Conservation (phyloP, 2,329 filamentous ascomycete species). For the Arthroderma sp. region DNA sequence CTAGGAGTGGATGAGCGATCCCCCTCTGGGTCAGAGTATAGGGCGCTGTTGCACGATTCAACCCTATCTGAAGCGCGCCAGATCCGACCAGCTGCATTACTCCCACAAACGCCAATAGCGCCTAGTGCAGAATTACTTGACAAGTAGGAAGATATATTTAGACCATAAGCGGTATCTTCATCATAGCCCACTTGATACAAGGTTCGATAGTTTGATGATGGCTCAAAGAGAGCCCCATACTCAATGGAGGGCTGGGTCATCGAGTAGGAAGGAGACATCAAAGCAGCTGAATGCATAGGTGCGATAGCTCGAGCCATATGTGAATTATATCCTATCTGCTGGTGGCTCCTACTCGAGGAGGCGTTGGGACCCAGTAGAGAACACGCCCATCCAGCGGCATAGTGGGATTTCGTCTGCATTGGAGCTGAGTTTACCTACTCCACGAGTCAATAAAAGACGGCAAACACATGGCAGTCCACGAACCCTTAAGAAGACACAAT, state of each 20-base stretch:
- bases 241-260: conserved; percentile 4
- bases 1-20: not conserved
- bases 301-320: conserved; percentile 1
- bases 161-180: not conserved
- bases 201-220: not conserved
- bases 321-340: not conserved
- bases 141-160: not conserved
- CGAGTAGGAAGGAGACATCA: conserved; percentile 1
- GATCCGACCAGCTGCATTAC: not conserved
- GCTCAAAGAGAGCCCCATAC: not conserved
- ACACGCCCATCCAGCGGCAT: conserved; percentile 17
- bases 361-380: conserved; percentile 12
- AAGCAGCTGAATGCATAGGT: conserved; percentile 2
- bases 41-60: not conserved
- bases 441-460: not conserved
- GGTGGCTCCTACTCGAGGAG: conserved; percentile 7
- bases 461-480: conserved; percentile 7
- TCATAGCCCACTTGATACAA: not conserved
- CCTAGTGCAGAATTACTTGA: not conserved
- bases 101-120: not conserved
- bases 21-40: conserved; percentile 1
- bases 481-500: conserved; percentile 72
- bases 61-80: not conserved
- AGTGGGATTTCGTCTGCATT: conserved; percentile 15
- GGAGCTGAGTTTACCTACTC: conserved; percentile 22